Conservation (phyloP, 2,329 filamentous ascomycete species). For the Pseudogymnoascus sp. region DNA sequence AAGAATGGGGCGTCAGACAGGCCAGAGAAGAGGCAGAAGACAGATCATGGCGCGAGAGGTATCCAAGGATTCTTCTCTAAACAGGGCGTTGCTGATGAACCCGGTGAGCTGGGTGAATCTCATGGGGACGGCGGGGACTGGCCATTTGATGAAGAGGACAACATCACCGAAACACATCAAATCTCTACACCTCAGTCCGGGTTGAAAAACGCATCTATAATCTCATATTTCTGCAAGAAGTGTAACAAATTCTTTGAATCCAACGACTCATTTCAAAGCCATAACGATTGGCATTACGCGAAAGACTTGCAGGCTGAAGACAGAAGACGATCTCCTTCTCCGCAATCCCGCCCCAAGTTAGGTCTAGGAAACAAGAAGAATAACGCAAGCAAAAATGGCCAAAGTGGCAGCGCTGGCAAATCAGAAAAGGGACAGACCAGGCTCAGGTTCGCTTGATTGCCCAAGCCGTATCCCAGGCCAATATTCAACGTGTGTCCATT, state of each 20-base stretch:
- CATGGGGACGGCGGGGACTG: conserved; percentile 10
- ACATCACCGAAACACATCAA: not conserved
- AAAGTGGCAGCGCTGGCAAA: conserved; percentile 15
- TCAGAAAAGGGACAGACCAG: conserved; percentile 46
- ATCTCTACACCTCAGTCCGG: not conserved
- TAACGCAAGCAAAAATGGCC: not conserved
- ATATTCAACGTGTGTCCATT: not conserved
- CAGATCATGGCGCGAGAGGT: conserved; percentile 18
- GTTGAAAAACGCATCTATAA: not conserved
- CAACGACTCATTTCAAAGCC: conserved; percentile 57
- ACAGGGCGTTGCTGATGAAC: conserved; percentile 18
- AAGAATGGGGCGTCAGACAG: conserved; percentile 17
- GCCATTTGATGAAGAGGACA: not conserved
- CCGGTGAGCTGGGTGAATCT: conserved; percentile 24
- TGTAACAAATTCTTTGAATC: conserved; percentile 56
- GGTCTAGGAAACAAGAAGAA: not conserved
- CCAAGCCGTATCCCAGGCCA: not conserved
- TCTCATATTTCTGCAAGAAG: conserved; percentile 42
- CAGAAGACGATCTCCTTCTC: conserved; percentile 20
- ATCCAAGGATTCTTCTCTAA: conserved; percentile 25
- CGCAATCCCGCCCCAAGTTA: conserved; percentile 13
- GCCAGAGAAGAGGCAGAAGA: conserved; percentile 26
- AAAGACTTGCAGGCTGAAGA: conserved; percentile 62
- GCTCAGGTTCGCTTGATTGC: conserved; percentile 45
- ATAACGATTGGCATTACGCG: conserved; percentile 92